Base-by-base conservation (phyloP, 495 filamentous ascomycete genomes). In the Penicillium paradoxum region DNA sequence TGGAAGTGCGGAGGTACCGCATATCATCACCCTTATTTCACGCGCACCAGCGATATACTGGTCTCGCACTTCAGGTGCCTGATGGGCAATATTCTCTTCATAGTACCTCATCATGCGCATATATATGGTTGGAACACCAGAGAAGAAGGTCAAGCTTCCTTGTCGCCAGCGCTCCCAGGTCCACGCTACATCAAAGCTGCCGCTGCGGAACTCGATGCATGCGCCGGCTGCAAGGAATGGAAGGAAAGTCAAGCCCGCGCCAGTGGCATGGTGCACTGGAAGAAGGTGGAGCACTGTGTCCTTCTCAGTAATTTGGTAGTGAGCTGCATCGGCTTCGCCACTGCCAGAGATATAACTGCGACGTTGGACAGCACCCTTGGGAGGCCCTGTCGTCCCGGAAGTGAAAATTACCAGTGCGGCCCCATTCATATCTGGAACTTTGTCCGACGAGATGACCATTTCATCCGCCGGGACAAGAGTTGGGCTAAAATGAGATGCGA, bases 111-210 rank as follows among this genome's bases (percentile, higher is more conserved):
- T 64, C 74, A 79, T 69, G 0, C 76, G 71, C 67, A 75, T 77
- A 38, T 76, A 79, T 7, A 79, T 77, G 3, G 76, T 79, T 8
- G 76, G 76, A 5, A 79, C 76, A 6, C 74, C 76, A 15, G 69
- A 73, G 53, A 79, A 79, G 45, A 79, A 69, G 0, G 73, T 76
- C 6, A 74, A 40, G 0, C 65, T 68, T 34, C 72, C 72, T 34
- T 59, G 29, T 14, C 71, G 62, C 73, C 74, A 79, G 14, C 75
- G 60, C 33, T 76, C 71, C 76, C 76, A 79, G n/a, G 75, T 75
- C 73, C 73, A 76, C 2, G 61, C 67, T 2, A 68, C 62, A 42
- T 73, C 68, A 49, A 78, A 79, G 27, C 69, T 60, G 4, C 73
- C 73, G 30, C 66, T 71, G 13, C 68, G 65, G 60, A 75, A 78